These are phyloP conservation scores for Jacaranda mimosifolia DNA, from an alignment of 257 asterid genomes.

Conservation along the genomic window DNA sequence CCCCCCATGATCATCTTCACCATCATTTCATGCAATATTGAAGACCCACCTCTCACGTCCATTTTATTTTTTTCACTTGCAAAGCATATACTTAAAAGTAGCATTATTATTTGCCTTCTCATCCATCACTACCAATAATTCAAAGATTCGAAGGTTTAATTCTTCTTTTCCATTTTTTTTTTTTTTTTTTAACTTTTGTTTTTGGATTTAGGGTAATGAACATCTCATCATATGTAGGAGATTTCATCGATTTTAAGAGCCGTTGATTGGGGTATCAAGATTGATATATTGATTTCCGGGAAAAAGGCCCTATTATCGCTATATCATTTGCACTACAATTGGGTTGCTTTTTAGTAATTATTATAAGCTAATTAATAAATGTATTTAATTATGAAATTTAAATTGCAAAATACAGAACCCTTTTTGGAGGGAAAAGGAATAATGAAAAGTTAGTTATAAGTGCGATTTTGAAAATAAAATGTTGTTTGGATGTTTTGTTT, in stretches of 20 bases:
- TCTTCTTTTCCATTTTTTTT: not conserved
- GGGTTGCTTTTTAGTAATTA: not conserved
- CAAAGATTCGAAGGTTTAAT: constrained; percentile 36
- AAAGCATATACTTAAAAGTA: constrained; percentile 64
- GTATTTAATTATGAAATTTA: not conserved
- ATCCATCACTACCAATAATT: constrained; percentile 50
- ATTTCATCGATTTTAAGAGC: constrained; percentile 43
- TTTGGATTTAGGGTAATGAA: constrained; percentile 66
- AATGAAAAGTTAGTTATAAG: too few species aligned
- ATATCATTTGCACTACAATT: constrained; percentile 42
- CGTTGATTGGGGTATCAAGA: constrained; percentile 47
- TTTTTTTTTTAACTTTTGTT: not conserved
- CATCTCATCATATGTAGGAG: constrained; percentile 55
- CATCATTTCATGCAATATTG: constrained; percentile 73
- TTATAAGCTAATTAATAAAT: not conserved
- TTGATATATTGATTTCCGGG: constrained; percentile 45
- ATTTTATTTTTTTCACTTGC: constrained; percentile 36
- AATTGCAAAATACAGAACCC: not conserved
- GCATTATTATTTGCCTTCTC: constrained; percentile 46
- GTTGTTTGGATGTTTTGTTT: too few species aligned
- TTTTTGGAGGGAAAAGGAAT: not conserved
- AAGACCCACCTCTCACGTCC: constrained; percentile 65
- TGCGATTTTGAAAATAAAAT: too few species aligned
- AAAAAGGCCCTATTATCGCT: constrained; percentile 44
- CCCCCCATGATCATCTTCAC: constrained; percentile 74